Evolutionary conservation across 352 stramenopile genomes (phyloP).

Genomic region (Globisporangium sylvaticum): DNA sequence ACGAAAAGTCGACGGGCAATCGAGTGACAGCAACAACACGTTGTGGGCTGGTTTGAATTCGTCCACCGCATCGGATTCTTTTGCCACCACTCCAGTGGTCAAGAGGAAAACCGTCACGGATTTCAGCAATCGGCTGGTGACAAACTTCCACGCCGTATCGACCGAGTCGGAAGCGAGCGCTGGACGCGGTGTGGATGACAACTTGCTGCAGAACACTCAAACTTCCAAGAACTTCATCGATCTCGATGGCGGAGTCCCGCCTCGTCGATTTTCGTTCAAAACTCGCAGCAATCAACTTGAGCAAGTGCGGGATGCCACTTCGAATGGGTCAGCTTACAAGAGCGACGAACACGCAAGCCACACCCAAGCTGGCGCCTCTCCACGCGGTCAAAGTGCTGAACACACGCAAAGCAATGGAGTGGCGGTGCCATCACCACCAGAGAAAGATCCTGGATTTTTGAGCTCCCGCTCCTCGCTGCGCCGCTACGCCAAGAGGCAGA

Average conservation of each 20-base stretch:
- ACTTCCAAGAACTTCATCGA: neutral
- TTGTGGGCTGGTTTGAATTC: neutral
- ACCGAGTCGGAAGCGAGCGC: neutral
- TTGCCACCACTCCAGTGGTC: neutral
- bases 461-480: neutral
- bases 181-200: neutral
- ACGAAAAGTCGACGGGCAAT: slow-evolving; percentile 3
- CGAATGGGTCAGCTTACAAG: neutral
- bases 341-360: neutral
- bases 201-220: neutral
- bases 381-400: neutral
- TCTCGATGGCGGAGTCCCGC: neutral
- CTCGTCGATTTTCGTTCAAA: neutral
- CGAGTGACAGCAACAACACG: neutral
- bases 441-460: neutral
- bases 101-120: neutral
- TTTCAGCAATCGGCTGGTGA: neutral
- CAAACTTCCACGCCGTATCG: neutral
- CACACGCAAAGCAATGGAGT: neutral
- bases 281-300: neutral
- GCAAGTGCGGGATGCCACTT: neutral
- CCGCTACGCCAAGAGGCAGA: neutral
- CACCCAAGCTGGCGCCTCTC: neutral
- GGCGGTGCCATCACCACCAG: too few relatives aligned
- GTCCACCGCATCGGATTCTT: neutral